Evolutionary conservation across 805 yeast genomes (phyloP), one percentile per base, ranked within the genome.

Genomic region (Pichia insulana): DNA sequence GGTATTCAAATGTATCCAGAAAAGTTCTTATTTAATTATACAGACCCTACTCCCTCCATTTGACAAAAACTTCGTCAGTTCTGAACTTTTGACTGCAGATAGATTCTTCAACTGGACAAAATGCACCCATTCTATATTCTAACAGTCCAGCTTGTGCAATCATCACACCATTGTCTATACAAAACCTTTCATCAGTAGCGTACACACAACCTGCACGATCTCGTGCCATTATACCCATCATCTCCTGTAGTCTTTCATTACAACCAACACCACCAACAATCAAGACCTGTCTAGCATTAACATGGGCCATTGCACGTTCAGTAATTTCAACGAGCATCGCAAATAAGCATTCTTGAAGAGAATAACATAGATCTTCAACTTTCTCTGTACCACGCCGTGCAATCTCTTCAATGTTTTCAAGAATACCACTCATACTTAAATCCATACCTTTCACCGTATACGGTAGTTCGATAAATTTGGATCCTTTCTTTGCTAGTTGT

Each of bases 231-330:
- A 73, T 64, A n/a, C 74, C 84, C 98, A 92, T 92, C 98, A 92
- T 92, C 53, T 85, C 80, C 59, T 92, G 98, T 46, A 92, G 66
- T 47, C 97, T 62, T 50, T 79, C 82, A 57, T 92, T 92, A 52
- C 95, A 87, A 0, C 98, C 98, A n/a, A 92, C 98, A 19, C 98
- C 98, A 11, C 98, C 98, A 2, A 92, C 98, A 39, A 92, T 86
- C 38, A 92, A 68, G 16, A 92, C 98, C 59, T 89, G 95, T 47
- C 75, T 74, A 3, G 94, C 74, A 52, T 81, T 80, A 3, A 90
- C 97, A 57, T 92, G 98, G 0, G 98, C 98, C 95, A 92, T 84
- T 2, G 98, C 98, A 32, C 98, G 70, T 58, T 92, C 98, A 0
- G 98, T 92, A 52, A 92, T 92, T 61, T 92, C 98, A 15, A 92